Evolutionary conservation across 495 filamentous ascomycete genomes (phyloP).

Genomic region (Amorphotheca resinae): DNA sequence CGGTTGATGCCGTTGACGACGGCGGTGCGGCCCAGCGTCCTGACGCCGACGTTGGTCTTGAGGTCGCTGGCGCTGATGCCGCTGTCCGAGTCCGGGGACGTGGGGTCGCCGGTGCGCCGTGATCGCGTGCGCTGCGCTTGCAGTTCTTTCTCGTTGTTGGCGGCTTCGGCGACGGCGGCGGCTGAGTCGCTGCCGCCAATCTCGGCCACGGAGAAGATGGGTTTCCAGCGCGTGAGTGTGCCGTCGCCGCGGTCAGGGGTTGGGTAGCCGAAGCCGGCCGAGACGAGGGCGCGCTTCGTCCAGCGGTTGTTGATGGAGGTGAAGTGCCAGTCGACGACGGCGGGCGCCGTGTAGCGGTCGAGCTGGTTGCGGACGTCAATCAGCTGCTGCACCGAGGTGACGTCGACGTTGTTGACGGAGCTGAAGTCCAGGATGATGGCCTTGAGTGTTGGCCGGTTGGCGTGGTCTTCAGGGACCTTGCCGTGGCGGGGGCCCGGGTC

Average conservation of each 20-base stretch:
- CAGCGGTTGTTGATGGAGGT: slow-evolving; percentile 91
- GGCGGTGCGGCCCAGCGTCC: slow-evolving; percentile 28
- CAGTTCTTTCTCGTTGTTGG: slow-evolving; percentile 47
- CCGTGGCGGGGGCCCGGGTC: slow-evolving; percentile 68
- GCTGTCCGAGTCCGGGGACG: slow-evolving; percentile 17
- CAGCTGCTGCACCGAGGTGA: slow-evolving; percentile 86
- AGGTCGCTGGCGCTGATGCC: slow-evolving; percentile 17
- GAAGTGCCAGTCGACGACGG: slow-evolving; percentile 90
- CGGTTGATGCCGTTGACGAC: slow-evolving; percentile 75
- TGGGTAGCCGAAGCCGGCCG: slow-evolving; percentile 87
- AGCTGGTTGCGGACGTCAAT: slow-evolving; percentile 98
- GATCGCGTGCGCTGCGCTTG: slow-evolving; percentile 23
- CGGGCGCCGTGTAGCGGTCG: slow-evolving; percentile 73
- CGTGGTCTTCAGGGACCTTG: slow-evolving; percentile 32
- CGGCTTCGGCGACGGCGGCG: slow-evolving; percentile 41
- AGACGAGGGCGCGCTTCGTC: slow-evolving; percentile 90
- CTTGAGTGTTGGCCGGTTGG: slow-evolving; percentile 63
- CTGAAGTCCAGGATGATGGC: slow-evolving; percentile 93
- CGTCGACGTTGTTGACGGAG: slow-evolving; percentile 91
- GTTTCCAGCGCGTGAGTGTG: slow-evolving; percentile 64
- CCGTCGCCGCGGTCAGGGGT: slow-evolving; percentile 38
- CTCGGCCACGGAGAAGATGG: slow-evolving; percentile 92
- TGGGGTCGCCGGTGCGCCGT: slow-evolving; percentile 22
- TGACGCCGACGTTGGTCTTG: slow-evolving; percentile 4
- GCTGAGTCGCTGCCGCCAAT: slow-evolving; percentile 62